Conservation (phyloP, 257 asterid species). For the Petrea volubilis region DNA sequence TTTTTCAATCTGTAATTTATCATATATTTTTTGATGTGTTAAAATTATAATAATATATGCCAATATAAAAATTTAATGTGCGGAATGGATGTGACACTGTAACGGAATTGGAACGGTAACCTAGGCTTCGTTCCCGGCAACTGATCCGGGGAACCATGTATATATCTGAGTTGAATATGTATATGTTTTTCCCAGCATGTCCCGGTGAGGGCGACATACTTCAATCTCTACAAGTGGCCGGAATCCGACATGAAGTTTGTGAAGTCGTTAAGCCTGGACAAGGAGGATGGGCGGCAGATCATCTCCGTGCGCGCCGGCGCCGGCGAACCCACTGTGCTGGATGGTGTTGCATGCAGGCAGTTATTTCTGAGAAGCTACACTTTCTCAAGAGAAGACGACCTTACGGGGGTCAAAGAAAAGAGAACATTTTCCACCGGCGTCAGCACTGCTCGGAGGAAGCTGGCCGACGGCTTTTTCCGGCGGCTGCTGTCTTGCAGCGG, state of each 20-base stretch:
- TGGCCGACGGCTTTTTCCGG: slow-evolving; percentile 37
- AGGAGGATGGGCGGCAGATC: not conserved
- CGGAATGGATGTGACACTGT: too few species aligned
- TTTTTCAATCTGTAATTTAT: too few species aligned
- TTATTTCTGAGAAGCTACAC: slow-evolving; percentile 57
- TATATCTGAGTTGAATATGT: not conserved
- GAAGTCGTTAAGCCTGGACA: slow-evolving; percentile 29
- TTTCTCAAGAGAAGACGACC: slow-evolving; percentile 48
- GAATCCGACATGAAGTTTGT: slow-evolving; percentile 46
- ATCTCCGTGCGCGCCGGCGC: not conserved
- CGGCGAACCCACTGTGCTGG: slow-evolving; percentile 34
- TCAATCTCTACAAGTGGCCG: slow-evolving; percentile 40
- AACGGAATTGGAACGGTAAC: too few species aligned
- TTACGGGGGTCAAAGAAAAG: slow-evolving; percentile 14
- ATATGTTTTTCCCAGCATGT: too few species aligned
- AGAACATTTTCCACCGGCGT: not conserved
- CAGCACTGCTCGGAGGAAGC: slow-evolving; percentile 21
- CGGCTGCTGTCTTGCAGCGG: slow-evolving; percentile 49
- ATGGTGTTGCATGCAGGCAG: slow-evolving; percentile 58
- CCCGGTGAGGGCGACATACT: slow-evolving; percentile 33
- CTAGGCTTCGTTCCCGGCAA: too few species aligned
- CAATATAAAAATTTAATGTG: too few species aligned
- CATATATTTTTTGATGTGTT: too few species aligned
- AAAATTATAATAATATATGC: too few species aligned
- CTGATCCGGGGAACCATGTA: too few species aligned